These are phyloP conservation scores for Penicillium macrosclerotiorum DNA, from an alignment of 495 filamentous ascomycete species.

Conservation along the genomic window DNA sequence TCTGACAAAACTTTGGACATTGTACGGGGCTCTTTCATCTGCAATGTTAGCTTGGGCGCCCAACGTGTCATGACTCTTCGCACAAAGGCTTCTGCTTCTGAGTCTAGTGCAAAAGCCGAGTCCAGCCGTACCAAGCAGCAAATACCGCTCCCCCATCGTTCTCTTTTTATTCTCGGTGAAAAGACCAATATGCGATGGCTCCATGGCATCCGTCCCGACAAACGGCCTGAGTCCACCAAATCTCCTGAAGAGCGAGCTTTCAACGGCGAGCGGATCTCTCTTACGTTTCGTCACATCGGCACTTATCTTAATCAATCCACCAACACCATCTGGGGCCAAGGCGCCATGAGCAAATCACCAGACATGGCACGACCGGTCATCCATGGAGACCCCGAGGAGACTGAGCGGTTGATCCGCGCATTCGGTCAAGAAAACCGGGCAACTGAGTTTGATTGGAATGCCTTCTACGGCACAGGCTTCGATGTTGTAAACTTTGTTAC, in stretches of 20 bases:
- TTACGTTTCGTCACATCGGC: constrained; percentile 89
- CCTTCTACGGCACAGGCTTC: constrained; percentile 75
- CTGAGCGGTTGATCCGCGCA: constrained; percentile 67
- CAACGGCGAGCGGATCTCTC: constrained; percentile 76
- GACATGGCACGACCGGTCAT: constrained; percentile 58
- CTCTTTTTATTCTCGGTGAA: constrained; percentile 78
- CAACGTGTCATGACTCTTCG: constrained; percentile 88
- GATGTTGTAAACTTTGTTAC: constrained; percentile 77
- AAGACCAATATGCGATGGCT: constrained; percentile 84
- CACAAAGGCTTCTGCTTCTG: constrained; percentile 61
- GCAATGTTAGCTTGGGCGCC: constrained; percentile 89
- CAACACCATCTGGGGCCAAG: constrained; percentile 84
- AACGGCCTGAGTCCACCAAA: constrained; percentile 64
- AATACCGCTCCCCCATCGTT: constrained; percentile 81
- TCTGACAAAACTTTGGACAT: constrained; percentile 97
- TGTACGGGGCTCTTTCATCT: constrained; percentile 72
- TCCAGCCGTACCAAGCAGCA: constrained; percentile 56
- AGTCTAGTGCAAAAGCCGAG: constrained; percentile 14
- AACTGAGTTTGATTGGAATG: constrained; percentile 74
- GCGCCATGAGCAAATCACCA: constrained; percentile 66
- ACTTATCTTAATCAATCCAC: constrained; percentile 70
- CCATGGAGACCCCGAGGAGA: constrained; percentile 64
- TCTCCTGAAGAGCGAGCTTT: constrained; percentile 66
- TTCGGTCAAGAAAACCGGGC: constrained; percentile 85
- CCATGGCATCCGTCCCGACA: constrained; percentile 86